Conservation (phyloP, 208 protist species). For the Trypanosoma brucei region DNA sequence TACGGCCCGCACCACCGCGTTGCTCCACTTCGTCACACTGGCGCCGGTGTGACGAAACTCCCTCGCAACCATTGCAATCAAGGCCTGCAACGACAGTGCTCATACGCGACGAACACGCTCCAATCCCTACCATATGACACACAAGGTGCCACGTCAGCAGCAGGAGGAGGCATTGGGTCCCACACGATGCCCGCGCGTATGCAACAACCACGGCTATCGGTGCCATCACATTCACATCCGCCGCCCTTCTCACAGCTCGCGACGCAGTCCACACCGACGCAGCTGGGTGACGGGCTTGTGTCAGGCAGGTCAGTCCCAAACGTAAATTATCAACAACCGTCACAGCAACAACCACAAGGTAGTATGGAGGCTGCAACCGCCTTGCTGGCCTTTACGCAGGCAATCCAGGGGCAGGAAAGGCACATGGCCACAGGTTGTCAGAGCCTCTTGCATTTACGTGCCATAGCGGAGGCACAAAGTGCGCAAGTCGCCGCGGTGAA, state of each 20-base stretch:
- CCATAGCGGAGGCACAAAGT: slow-evolving; percentile 10
- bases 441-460: slow-evolving; percentile 10
- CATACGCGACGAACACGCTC: background rate
- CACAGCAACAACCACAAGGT: background rate
- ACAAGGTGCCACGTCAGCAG: background rate
- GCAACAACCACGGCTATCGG: slow-evolving; percentile 4
- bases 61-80: background rate
- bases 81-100: background rate
- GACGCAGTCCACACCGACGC: slow-evolving; percentile 7
- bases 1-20: slow-evolving; percentile 21
- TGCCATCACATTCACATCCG: background rate
- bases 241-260: background rate
- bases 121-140: background rate
- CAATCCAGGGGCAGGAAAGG: slow-evolving; percentile 9
- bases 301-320: background rate
- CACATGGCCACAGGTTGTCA: slow-evolving; percentile 4
- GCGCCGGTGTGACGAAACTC: background rate
- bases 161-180: background rate
- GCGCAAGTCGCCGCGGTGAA: slow-evolving; percentile 17
- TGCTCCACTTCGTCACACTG: slow-evolving; percentile 11
- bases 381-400: background rate
- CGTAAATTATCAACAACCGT: background rate
- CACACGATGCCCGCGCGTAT: slow-evolving; percentile 7
- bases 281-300: background rate
- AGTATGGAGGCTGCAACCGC: slow-evolving; percentile 4